These are phyloP conservation scores for Didymella sp. DNA, from an alignment of 2,329 filamentous ascomycete genomes.

Conservation along the genomic window DNA sequence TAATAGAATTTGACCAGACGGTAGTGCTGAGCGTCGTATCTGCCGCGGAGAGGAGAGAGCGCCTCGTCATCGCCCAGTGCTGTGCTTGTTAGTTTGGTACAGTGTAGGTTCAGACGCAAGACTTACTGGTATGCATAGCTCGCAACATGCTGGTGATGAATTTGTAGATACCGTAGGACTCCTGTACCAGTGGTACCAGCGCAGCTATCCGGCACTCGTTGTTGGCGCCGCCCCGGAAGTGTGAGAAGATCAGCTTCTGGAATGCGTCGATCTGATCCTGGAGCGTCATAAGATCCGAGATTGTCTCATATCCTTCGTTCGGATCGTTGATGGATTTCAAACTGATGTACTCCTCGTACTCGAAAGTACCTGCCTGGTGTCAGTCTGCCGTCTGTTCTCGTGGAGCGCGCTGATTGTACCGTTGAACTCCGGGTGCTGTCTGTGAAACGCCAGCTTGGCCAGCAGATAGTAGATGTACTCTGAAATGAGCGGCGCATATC, in stretches of 20 bases:
- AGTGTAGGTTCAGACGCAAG: not conserved
- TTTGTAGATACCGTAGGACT: slow-evolving; percentile 99
- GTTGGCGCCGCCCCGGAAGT: slow-evolving; percentile 88
- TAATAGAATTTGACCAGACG: slow-evolving; percentile 98
- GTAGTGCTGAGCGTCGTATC: slow-evolving; percentile 96
- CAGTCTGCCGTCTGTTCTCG: slow-evolving; percentile 17
- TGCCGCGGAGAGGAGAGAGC: slow-evolving; percentile 81
- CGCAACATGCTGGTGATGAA: slow-evolving; percentile 99
- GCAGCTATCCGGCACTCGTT: slow-evolving; percentile 97
- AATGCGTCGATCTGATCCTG: slow-evolving; percentile 99
- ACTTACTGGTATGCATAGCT: slow-evolving; percentile 91
- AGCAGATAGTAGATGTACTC: slow-evolving; percentile 97
- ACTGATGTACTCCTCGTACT: slow-evolving; percentile 98
- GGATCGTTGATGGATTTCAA: slow-evolving; percentile 98
- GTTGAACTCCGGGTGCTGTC: slow-evolving; percentile 97
- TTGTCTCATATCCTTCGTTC: slow-evolving; percentile 96
- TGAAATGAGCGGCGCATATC: slow-evolving; percentile 88
- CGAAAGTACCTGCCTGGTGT: slow-evolving; percentile 71
- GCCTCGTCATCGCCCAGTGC: slow-evolving; percentile 94
- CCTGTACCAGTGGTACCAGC: slow-evolving; percentile 89
- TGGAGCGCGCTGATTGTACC: slow-evolving; percentile 56
- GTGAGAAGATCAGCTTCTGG: slow-evolving; percentile 97
- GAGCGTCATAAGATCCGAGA: slow-evolving; percentile 92
- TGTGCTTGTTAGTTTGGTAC: slow-evolving; percentile 42
- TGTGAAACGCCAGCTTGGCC: slow-evolving; percentile 94